phyloP scores from a whole-genome alignment of 129 eudicot genomes.

The Smallanthus sonchifolius region DNA sequence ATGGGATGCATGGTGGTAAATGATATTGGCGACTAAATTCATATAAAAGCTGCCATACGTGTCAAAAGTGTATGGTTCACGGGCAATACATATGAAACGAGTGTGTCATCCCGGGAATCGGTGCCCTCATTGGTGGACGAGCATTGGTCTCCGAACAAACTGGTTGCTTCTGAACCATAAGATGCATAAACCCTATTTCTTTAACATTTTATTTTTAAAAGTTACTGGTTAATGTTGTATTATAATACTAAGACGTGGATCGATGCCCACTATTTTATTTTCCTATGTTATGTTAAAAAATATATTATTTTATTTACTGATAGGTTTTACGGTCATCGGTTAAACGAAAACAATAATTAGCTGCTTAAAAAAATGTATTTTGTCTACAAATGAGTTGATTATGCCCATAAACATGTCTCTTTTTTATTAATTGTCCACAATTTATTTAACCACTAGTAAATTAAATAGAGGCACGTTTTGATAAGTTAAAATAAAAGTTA shows the following conservation, averaged over 20 bases:
- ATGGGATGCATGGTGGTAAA: background rate
- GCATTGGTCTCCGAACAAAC: constrained; percentile 10
- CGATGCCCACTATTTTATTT: constrained; percentile 1
- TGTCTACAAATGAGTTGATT: no score
- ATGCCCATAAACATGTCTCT: no score
- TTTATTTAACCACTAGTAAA: no score
- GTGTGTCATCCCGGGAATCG: background rate
- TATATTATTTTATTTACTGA: background rate
- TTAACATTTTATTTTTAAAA: background rate
- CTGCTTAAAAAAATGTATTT: no score
- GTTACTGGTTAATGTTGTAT: background rate
- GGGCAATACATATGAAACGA: background rate
- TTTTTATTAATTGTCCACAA: no score
- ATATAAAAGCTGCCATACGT: constrained; percentile 5
- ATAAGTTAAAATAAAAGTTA: no score
- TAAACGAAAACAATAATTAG: background rate
- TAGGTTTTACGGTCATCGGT: background rate
- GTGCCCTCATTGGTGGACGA: constrained; percentile 12
- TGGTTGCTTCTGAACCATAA: background rate
- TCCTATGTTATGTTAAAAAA: no score
- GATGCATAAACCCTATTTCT: background rate
- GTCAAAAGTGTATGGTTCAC: constrained; percentile 14
- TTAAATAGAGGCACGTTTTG: no score
- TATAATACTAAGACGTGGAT: background rate
- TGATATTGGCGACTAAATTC: background rate